Conservation (phyloP, 345 rosid genomes). For the Pugionium cornutum region DNA sequence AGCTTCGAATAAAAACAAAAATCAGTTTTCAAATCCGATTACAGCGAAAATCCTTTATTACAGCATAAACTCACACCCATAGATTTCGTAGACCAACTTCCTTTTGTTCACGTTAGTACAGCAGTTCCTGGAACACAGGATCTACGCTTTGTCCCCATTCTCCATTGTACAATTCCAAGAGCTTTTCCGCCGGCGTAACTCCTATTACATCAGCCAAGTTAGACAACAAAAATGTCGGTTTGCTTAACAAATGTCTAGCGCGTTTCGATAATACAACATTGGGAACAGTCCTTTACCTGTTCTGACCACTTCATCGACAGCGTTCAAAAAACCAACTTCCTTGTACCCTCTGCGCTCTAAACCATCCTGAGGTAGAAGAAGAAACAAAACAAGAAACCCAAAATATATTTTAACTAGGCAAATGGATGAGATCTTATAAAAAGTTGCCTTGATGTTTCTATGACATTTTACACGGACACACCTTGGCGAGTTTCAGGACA, state of each 20-base stretch:
- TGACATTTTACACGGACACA: constrained; percentile 17
- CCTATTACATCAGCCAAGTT: constrained; percentile 43
- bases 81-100: neutral
- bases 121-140: constrained; percentile 80
- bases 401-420: too few relatives aligned
- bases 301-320: constrained; percentile 73
- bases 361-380: constrained; percentile 65
- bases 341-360: constrained; percentile 92
- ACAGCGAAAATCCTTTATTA: constrained; percentile 24
- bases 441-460: too few relatives aligned
- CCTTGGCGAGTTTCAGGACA: constrained; percentile 82
- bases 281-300: constrained; percentile 57
- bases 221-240: neutral
- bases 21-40: constrained; percentile 5
- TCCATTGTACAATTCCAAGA: constrained; percentile 63
- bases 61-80: constrained; percentile 13
- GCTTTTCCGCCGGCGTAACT: constrained; percentile 85
- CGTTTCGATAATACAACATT: too few relatives aligned
- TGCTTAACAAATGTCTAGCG: too few relatives aligned
- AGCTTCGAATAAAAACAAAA: constrained; percentile 1
- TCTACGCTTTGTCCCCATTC: constrained; percentile 82
- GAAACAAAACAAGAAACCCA: neutral
- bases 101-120: constrained; percentile 44
- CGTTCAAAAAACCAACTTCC: constrained; percentile 88
- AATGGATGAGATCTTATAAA: too few relatives aligned